Percentiles rank a stretch among this genome's conserved stretches.
These are phyloP conservation scores for Xylariales sp. DNA, from an alignment of 2,329 filamentous ascomycete genomes.

Conservation along the genomic window DNA sequence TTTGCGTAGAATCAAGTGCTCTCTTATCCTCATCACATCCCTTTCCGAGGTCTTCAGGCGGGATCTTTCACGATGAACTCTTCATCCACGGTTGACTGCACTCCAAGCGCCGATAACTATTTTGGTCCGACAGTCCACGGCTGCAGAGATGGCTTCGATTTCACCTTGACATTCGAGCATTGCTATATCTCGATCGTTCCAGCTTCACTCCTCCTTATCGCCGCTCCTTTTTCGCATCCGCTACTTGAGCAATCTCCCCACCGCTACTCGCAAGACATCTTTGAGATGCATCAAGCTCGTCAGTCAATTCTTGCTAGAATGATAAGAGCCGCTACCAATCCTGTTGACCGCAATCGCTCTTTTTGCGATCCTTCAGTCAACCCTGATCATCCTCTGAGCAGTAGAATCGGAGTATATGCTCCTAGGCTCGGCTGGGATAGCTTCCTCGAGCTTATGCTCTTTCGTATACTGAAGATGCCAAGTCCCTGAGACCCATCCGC, in stretches of 20 bases:
- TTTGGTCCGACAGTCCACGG: slow-evolving; percentile 1
- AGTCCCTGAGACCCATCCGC: slow-evolving; percentile 27
- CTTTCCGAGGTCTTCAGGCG: too few relatives aligned
- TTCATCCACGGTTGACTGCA: background rate
- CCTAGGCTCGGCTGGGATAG: slow-evolving; percentile 24
- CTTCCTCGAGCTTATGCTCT: slow-evolving; percentile 27
- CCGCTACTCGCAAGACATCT: slow-evolving; percentile 19
- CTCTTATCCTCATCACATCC: too few relatives aligned
- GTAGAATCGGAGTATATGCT: slow-evolving; percentile 12
- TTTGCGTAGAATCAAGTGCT: too few relatives aligned
- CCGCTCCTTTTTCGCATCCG: slow-evolving; percentile 27
- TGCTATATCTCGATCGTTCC: slow-evolving; percentile 28
- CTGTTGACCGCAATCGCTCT: slow-evolving; percentile 19
- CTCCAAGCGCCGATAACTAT: background rate
- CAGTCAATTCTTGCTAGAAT: slow-evolving; percentile 8
- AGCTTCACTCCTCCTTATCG: slow-evolving; percentile 25
- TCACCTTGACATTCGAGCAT: slow-evolving; percentile 22
- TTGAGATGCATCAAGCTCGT: slow-evolving; percentile 25
- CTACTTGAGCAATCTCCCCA: slow-evolving; percentile 20
- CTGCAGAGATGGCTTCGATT: slow-evolving; percentile 8
- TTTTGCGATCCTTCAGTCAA: slow-evolving; percentile 28
- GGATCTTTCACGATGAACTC: slow-evolving; percentile 3
- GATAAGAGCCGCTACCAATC: background rate
- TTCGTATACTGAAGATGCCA: slow-evolving; percentile 28
- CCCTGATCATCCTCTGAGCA: slow-evolving; percentile 29